Evolutionary conservation across 1,139 yeast genomes (phyloP).

Genomic region (Pichiaceae sp.): DNA sequence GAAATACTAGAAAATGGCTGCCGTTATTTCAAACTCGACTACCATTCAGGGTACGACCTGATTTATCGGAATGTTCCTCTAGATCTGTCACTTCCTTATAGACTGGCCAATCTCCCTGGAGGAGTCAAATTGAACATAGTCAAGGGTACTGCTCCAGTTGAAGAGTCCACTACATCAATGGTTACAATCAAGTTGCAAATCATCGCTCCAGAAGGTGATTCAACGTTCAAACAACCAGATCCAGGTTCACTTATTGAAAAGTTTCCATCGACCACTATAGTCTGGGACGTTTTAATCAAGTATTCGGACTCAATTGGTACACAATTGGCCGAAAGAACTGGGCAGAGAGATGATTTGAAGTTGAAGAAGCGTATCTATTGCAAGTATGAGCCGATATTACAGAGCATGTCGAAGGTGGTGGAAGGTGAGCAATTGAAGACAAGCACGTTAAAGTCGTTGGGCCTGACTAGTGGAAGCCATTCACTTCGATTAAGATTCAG

Average conservation of each 20-base stretch:
- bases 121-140: constrained; percentile 21
- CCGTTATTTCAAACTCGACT: constrained; percentile 3
- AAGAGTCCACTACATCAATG: neutral
- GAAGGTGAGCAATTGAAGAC: constrained; percentile 11
- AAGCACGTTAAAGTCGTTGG: constrained; percentile 13
- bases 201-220: constrained; percentile 11
- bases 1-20: constrained; percentile 4
- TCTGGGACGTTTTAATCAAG: constrained; percentile 10
- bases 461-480: constrained; percentile 17
- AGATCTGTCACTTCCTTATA: constrained; percentile 22
- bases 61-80: constrained; percentile 12
- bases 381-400: constrained; percentile 14
- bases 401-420: constrained; percentile 16
- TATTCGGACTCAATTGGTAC: constrained; percentile 9
- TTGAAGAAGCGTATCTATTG: constrained; percentile 3
- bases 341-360: constrained; percentile 1
- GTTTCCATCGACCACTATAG: constrained; percentile 6
- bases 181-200: constrained; percentile 17
- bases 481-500: constrained; percentile 17
- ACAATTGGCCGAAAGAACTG: constrained; percentile 6
- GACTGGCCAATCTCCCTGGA: constrained; percentile 21
- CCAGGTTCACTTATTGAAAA: constrained; percentile 9
- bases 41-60: constrained; percentile 6
- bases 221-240: constrained; percentile 7
- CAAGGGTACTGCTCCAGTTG: neutral